phyloP scores from a whole-genome alignment of 257 asterid genomes.

The Gentiana dahurica region DNA sequence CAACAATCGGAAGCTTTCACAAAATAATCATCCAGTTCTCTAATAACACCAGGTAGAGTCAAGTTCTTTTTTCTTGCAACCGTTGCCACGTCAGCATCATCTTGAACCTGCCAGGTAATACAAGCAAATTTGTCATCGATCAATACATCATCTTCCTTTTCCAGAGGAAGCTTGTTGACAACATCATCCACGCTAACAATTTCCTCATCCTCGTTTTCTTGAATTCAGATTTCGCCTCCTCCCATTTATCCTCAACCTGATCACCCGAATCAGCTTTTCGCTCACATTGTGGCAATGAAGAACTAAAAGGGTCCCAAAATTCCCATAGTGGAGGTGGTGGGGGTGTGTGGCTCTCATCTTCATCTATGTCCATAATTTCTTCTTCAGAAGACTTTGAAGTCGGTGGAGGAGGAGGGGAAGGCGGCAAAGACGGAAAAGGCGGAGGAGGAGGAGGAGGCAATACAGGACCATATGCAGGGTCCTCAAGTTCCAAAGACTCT shows the following conservation, averaged over 20 bases:
- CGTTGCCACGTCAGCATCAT: conserved; percentile 53
- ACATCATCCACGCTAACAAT: conserved; percentile 13
- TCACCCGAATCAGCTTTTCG: conserved; percentile 22
- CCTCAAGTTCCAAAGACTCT: conserved; percentile 62
- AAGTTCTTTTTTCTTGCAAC: conserved; percentile 52
- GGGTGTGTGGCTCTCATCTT: conserved; percentile 34
- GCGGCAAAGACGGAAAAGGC: conserved; percentile 60
- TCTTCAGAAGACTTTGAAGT: conserved; percentile 25
- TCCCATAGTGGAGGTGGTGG: conserved; percentile 66
- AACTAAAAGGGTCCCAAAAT: conserved; percentile 53
- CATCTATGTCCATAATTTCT: conserved; percentile 39
- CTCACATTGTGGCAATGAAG: conserved; percentile 22
- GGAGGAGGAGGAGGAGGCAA: conserved; percentile 73
- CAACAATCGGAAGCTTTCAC: conserved; percentile 57
- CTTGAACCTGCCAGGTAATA: conserved; percentile 47
- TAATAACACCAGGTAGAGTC: conserved; percentile 39
- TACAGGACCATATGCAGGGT: conserved; percentile 23
- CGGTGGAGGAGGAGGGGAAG: conserved; percentile 82
- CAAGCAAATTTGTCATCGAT: conserved; percentile 39
- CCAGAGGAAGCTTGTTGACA: conserved; percentile 12
- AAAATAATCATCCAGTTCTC: conserved; percentile 70
- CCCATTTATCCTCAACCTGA: conserved; percentile 66
- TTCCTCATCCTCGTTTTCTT: conserved; percentile 31
- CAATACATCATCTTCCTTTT: conserved; percentile 23
- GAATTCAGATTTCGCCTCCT: conserved; percentile 49